A percentile compares a stretch with the other conserved stretches of the same genome.
Evolutionary conservation across 2,329 filamentous ascomycete genomes (phyloP).

Genomic region (Dactylellina leptospora): DNA sequence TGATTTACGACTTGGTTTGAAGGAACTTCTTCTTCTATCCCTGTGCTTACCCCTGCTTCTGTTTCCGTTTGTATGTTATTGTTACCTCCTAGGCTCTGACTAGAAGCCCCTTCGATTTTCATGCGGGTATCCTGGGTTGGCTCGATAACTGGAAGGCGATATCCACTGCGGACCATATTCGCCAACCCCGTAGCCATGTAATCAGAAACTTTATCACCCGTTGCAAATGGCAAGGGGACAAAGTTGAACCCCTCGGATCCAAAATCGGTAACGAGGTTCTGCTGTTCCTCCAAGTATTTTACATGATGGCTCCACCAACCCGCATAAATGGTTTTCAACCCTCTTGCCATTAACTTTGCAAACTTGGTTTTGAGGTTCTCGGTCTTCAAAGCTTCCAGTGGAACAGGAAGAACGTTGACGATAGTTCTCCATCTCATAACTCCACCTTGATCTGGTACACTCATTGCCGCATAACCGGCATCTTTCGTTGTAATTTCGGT

Average conservation of each 20-base stretch:
- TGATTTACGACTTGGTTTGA: too few species aligned
- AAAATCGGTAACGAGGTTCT: slow-evolving; percentile 10
- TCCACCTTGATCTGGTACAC: background rate
- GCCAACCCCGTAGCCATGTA: slow-evolving; percentile 12
- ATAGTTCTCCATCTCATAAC: background rate
- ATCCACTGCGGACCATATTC: background rate
- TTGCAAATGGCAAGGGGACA: background rate
- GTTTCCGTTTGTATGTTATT: too few species aligned
- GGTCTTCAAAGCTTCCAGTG: background rate
- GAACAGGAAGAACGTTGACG: background rate
- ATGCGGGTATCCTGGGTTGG: background rate
- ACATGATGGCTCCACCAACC: slow-evolving; percentile 13
- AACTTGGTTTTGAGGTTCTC: background rate
- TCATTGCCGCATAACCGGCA: background rate
- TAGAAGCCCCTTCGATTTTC: background rate
- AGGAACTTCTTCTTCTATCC: too few species aligned
- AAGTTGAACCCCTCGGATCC: slow-evolving; percentile 34
- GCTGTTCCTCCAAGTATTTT: background rate
- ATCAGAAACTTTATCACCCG: background rate
- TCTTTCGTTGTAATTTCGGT: background rate
- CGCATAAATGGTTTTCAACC: background rate
- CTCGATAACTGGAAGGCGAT: too few species aligned
- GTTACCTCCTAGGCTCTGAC: too few species aligned
- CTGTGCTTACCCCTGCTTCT: too few species aligned
- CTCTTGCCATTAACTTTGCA: background rate